Evolutionary conservation across 345 rosid genomes (phyloP).

Genomic region (Balakata baccata): DNA sequence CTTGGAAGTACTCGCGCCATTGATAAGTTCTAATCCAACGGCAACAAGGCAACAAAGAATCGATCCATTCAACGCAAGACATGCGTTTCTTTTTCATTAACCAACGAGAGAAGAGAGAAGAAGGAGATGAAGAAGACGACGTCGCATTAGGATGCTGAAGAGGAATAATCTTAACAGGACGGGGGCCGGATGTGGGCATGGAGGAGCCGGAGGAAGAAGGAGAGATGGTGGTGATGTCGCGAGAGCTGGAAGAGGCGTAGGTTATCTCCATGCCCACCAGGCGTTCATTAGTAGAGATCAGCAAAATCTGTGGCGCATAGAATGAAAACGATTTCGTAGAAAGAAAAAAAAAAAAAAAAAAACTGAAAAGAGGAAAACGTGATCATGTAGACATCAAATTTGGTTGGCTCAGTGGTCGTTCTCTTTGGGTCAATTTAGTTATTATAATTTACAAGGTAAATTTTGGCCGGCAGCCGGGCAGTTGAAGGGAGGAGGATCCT

Average conservation of each 20-base stretch:
- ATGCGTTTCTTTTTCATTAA: slow-evolving; percentile 42
- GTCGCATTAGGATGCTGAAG: slow-evolving; percentile 63
- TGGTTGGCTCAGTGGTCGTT: background rate
- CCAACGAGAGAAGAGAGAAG: slow-evolving; percentile 43
- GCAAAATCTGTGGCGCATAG: background rate
- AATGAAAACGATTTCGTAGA: background rate
- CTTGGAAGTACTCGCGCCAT: slow-evolving; percentile 74
- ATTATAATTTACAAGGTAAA: background rate
- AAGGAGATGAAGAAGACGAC: slow-evolving; percentile 32
- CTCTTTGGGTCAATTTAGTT: background rate
- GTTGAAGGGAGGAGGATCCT: background rate
- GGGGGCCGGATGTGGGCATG: slow-evolving; percentile 41
- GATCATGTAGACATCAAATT: background rate
- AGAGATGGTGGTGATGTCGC: slow-evolving; percentile 27
- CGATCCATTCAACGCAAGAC: slow-evolving; percentile 60
- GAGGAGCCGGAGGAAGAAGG: slow-evolving; percentile 22
- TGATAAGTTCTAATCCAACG: slow-evolving; percentile 83
- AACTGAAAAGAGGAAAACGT: background rate
- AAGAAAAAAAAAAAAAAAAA: background rate
- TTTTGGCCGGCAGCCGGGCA: background rate
- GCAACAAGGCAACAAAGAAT: slow-evolving; percentile 62
- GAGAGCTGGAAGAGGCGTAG: slow-evolving; percentile 54
- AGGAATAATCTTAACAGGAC: slow-evolving; percentile 72
- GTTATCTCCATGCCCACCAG: slow-evolving; percentile 50
- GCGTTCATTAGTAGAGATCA: background rate